These are phyloP conservation scores for Pueraria montana DNA, from an alignment of 306 rosid genomes.

Conservation along the genomic window DNA sequence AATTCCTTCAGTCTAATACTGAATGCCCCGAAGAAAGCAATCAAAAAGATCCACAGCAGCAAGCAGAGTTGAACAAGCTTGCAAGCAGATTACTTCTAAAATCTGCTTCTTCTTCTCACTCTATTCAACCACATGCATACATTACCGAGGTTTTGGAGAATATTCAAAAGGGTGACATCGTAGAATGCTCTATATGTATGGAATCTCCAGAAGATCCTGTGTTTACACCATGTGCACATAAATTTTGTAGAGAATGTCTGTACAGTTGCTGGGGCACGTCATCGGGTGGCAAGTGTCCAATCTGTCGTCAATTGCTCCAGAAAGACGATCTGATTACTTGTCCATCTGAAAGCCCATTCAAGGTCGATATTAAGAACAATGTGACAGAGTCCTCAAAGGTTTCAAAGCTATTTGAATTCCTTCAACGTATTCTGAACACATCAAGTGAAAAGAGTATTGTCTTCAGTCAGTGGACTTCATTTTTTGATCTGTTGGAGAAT, in stretches of 20 bases:
- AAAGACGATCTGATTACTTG: slow-evolving; percentile 69
- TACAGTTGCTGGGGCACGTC: slow-evolving; percentile 76
- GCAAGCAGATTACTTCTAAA: slow-evolving; percentile 64
- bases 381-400: slow-evolving; percentile 87
- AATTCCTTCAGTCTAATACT: slow-evolving; percentile 42
- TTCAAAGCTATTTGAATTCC: slow-evolving; percentile 70
- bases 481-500: slow-evolving; percentile 80
- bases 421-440: slow-evolving; percentile 55
- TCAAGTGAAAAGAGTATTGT: slow-evolving; percentile 77
- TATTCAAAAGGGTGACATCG: slow-evolving; percentile 66
- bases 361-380: slow-evolving; percentile 72
- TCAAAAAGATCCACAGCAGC: slow-evolving; percentile 59
- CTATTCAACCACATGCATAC: slow-evolving; percentile 62
- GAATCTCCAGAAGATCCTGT: slow-evolving; percentile 94
- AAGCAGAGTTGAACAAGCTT: slow-evolving; percentile 64
- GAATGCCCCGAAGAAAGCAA: slow-evolving; percentile 17
- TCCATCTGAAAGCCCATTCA: slow-evolving; percentile 72
- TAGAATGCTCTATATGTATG: slow-evolving; percentile 84
- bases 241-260: slow-evolving; percentile 88
- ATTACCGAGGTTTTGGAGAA: slow-evolving; percentile 72
- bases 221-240: slow-evolving; percentile 89
- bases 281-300: slow-evolving; percentile 69
- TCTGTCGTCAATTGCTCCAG: slow-evolving; percentile 67
- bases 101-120: slow-evolving; percentile 47
- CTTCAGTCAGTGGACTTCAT: slow-evolving; percentile 90